Percentiles rank a stretch among this genome's conserved stretches.
These are phyloP conservation scores for Arthrobotrys iridis DNA, from an alignment of 2,329 filamentous ascomycete species.

Conservation along the genomic window DNA sequence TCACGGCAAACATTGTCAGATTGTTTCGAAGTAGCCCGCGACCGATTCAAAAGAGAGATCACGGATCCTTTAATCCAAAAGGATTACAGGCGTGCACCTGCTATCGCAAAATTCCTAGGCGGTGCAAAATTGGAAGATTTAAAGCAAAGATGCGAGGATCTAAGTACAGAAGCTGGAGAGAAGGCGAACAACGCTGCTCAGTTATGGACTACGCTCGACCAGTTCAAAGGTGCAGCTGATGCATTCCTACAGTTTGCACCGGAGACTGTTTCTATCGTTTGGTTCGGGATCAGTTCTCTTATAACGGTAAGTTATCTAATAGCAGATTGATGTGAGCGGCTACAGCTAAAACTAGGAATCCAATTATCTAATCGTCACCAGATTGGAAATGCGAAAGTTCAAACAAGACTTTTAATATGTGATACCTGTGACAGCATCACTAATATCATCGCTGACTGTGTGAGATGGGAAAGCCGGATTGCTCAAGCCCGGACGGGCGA, in stretches of 20 bases:
- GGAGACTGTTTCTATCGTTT: conserved; percentile 20
- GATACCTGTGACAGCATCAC: conserved; percentile 20
- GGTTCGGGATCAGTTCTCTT: conserved; percentile 21
- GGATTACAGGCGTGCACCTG: not conserved
- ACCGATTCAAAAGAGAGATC: not conserved
- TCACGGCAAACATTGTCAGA: not conserved
- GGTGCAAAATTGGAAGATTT: not conserved
- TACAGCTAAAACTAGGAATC: not conserved
- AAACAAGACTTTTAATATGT: conserved; percentile 16
- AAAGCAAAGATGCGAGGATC: not conserved
- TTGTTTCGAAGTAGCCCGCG: not conserved
- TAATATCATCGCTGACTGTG: conserved; percentile 13
- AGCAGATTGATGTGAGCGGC: not conserved
- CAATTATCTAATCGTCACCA: not conserved
- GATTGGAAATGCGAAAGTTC: not conserved
- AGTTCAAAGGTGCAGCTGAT: conserved; percentile 5
- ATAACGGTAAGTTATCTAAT: conserved; percentile 14
- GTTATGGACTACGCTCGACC: conserved; percentile 2
- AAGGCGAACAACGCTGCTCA: not conserved
- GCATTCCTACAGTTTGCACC: conserved; percentile 13
- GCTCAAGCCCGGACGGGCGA: not conserved
- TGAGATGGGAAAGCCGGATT: conserved; percentile 20
- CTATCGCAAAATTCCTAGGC: not conserved
- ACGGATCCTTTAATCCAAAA: not conserved
- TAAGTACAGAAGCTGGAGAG: not conserved